A percentile compares a stretch with the other conserved stretches of the same genome.
Conservation (phyloP, 768 basidiomycete genomes). For the Tulasnella sp. region DNA sequence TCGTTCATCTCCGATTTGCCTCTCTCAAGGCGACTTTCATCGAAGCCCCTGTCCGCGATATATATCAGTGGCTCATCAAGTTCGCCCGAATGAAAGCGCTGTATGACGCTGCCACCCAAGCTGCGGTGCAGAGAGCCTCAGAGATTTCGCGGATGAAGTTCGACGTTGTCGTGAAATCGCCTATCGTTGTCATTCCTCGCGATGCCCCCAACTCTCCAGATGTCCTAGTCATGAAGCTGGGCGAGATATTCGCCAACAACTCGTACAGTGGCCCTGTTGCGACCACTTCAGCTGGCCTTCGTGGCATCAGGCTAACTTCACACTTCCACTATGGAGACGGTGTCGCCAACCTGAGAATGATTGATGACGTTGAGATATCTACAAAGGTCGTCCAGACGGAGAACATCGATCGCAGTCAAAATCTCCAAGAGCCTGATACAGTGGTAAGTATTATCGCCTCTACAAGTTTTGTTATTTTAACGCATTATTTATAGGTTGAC, state of each 20-base stretch:
- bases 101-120: conserved; percentile 91
- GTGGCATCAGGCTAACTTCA: conserved; percentile 80
- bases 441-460: conserved; percentile 49
- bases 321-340: conserved; percentile 52
- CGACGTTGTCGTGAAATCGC: conserved; percentile 83
- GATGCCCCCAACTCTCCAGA: conserved; percentile 60
- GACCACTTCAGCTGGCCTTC: conserved; percentile 69
- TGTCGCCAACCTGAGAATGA: conserved; percentile 68
- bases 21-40: conserved; percentile 87
- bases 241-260: conserved; percentile 84
- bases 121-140: conserved; percentile 87
- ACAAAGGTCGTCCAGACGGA: conserved; percentile 62
- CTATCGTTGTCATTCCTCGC: conserved; percentile 84
- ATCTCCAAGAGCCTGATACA: conserved; percentile 61
- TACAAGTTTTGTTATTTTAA: conserved; percentile 15
- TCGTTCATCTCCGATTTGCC: conserved; percentile 75
- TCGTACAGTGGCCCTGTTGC: conserved; percentile 55
- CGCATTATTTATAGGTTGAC: conserved; percentile 49
- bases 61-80: conserved; percentile 77
- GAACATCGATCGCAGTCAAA: conserved; percentile 51
- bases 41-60: conserved; percentile 83
- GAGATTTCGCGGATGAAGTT: conserved; percentile 94
- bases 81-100: conserved; percentile 88
- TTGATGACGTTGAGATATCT: conserved; percentile 80
- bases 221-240: conserved; percentile 73